These are phyloP conservation scores for Phascolomyces articulosus DNA, from an alignment of 371 early-diverging fungal genomes.

Conservation along the genomic window DNA sequence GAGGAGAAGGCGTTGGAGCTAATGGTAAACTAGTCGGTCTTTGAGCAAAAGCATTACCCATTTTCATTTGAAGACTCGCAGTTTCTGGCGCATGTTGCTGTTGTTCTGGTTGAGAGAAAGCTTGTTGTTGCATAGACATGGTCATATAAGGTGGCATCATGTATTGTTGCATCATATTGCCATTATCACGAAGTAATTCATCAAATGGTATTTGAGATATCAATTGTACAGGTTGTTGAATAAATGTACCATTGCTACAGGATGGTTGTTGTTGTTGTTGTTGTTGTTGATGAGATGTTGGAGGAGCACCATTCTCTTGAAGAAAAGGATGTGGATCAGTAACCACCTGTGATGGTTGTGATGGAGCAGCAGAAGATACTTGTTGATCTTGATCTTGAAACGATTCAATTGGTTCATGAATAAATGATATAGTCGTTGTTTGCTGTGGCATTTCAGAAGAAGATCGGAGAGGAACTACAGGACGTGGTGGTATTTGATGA, in stretches of 20 bases:
- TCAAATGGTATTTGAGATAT: neutral
- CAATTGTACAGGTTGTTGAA: neutral
- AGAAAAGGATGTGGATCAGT: neutral
- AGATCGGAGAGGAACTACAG: neutral
- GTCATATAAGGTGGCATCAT: constrained; percentile 8
- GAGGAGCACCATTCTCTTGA: too few relatives aligned
- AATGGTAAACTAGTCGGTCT: constrained; percentile 4
- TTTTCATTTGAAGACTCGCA: constrained; percentile 9
- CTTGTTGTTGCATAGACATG: neutral
- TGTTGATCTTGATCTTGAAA: neutral
- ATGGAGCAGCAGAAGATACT: too few relatives aligned
- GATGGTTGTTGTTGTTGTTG: neutral
- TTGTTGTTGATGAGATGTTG: too few relatives aligned
- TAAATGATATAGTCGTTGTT: constrained; percentile 10
- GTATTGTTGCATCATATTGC: constrained; percentile 5
- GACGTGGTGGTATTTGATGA: neutral
- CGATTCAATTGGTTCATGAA: constrained; percentile 15
- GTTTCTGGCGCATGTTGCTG: constrained; percentile 6
- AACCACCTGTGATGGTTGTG: neutral
- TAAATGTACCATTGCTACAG: neutral
- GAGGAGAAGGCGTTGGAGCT: neutral
- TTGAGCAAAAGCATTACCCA: constrained; percentile 10
- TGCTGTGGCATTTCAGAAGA: neutral
- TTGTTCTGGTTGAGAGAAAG: constrained; percentile 1
- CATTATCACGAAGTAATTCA: neutral